Base-by-base conservation (phyloP, 805 yeast genomes). In the Yamadazyma scolyti region DNA sequence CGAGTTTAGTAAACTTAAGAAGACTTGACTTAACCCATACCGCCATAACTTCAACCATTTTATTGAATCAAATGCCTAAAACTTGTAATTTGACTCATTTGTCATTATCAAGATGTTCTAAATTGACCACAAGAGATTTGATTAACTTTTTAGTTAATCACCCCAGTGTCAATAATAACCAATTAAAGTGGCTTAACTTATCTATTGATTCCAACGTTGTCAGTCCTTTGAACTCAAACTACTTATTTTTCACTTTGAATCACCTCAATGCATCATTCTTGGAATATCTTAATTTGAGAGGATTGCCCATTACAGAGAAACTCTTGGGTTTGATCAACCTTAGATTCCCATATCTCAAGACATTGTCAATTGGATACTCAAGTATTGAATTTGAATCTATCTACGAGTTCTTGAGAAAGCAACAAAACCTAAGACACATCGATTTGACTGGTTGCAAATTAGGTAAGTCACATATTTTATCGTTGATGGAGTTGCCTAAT, bases 1-100 rank as follows among this genome's bases (percentile, higher is more conserved):
- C 83, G 2, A 72, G 68, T 29, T 59, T 81, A 27, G 59, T 65
- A 16, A 62, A 68, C 36, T 58, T 88, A 30, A 74, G 75, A 40
- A 73, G 86, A 40, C 61, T 88, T 18, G 97, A 88, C 52, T 63
- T 89, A 29, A 77, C 84, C 10, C 95, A 86, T 47, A 88, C 96
- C 0, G 77, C 81, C 26, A 74, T 88, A 23, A 77, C 80, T 1
- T 78, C 83, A 4, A 65, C 71, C n/a, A 72, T 75, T 0, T 65
- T 88, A 23, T 53, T 62, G 34, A 58, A 68, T 14, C 47, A 48
- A 34, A 54, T 87, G 14, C 82, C 86, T 2, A 61, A 57, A 10
- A 48, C 76, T 10, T 77, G 81, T 12, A 63, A 70, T 43, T 59
- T 88, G 23, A 79, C 95, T 0, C 96, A 85, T 57, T 58, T 88